phyloP scores from a whole-genome alignment of 2,329 filamentous ascomycete genomes.

The Microsporum ferrugineum region DNA sequence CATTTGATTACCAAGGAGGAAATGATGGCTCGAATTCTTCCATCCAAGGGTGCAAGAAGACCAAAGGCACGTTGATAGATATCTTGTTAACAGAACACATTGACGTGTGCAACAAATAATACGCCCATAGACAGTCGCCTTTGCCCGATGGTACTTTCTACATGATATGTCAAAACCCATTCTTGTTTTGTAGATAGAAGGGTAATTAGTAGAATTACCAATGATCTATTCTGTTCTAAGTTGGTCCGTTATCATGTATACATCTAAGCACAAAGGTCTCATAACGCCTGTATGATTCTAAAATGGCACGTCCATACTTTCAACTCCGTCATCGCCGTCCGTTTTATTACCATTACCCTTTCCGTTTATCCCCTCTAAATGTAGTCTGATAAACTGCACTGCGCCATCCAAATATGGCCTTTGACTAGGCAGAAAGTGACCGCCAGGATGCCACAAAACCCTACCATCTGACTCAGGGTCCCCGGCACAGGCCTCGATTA shows the following conservation, averaged over 20 bases:
- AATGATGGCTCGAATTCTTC: slow-evolving; percentile 98
- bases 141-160: background rate
- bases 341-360: slow-evolving; percentile 12
- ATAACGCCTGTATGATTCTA: slow-evolving; percentile 21
- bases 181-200: background rate
- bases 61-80: background rate
- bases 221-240: background rate
- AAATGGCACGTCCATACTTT: slow-evolving; percentile 61
- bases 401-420: slow-evolving; percentile 70
- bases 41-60: slow-evolving; percentile 31
- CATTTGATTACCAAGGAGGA: slow-evolving; percentile 99
- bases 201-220: background rate
- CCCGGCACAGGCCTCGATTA: slow-evolving; percentile 55
- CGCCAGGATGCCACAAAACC: slow-evolving; percentile 67
- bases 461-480: slow-evolving; percentile 41
- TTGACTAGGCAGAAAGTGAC: slow-evolving; percentile 76
- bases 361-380: slow-evolving; percentile 36
- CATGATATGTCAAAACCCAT: background rate
- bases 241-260: background rate
- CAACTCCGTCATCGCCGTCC: slow-evolving; percentile 43
- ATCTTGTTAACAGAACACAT: background rate
- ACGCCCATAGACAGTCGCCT: background rate
- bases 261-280: background rate
- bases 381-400: slow-evolving; percentile 56
- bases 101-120: background rate